Base-by-base conservation (phyloP, 768 basidiomycete species). In the Neoboletus brunneissimus region DNA sequence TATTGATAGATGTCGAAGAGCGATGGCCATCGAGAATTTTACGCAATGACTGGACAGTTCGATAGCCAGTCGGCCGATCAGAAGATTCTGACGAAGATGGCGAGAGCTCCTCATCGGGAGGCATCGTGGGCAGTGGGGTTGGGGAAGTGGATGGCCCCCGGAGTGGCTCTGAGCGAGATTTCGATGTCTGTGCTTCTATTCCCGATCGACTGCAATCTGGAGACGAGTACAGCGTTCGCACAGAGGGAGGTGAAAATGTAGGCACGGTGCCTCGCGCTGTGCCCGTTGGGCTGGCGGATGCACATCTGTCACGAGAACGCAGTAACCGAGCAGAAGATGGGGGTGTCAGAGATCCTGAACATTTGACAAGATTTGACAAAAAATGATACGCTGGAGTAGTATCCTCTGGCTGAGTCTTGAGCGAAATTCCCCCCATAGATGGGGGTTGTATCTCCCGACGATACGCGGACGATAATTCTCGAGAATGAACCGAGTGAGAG, bases 41-140 rank as follows among this genome's bases (percentile, higher is more conserved):
- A 56, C 89, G 82, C 23, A 91, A 75, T 27, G 81, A 83, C 56
- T 80, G 76, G 23, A 91, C 75, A 2, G 88, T 87, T 55, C 76
- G 83, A 62, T 85, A 86, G 3, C 83, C 84, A 27, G 68, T 73
- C 11, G 70, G 69, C 16, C 78, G 75, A 55, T 78, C 79, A 55
- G 84, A 82, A n/a, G 78, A 80, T 0, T 79, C 80, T 22, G 79
- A 79, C 0, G 84, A 84, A 2, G 76, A 72, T 18, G 77, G 63
- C 18, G 81, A 78, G 1, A 70, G 67, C 62, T 87, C 84, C 56
- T 87, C 86, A 0, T 78, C 76, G 0, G 82, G 77, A 9, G 84
- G 86, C 0, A 83, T 83, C 76, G 82, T 79, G 5, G 73, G 65
- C 2, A 81, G 73, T 32, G 73, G 63, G 43, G 42, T 10, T 12